A percentile compares a stretch with the other conserved stretches of the same genome.
phyloP scores from a whole-genome alignment of 2,329 filamentous ascomycete species.

The Diaporthe citri region DNA sequence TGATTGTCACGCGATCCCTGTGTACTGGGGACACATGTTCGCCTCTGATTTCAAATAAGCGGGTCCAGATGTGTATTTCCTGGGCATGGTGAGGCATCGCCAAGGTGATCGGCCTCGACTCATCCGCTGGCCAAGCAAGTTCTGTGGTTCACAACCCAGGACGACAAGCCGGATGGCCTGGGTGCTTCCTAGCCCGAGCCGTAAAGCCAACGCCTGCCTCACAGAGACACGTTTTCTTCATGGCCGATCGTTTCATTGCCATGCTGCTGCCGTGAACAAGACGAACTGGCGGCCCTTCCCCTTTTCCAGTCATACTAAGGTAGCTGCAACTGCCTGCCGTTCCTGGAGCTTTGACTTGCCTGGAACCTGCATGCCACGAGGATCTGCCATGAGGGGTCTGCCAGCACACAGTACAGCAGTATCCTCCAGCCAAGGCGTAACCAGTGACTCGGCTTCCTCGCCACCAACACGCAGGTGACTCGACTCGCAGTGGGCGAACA shows the following conservation, averaged over 20 bases:
- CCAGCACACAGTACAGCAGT: neutral
- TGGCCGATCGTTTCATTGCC: conserved; percentile 12
- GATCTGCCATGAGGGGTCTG: neutral
- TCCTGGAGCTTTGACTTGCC: neutral
- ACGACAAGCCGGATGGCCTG: conserved; percentile 23
- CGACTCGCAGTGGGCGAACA: neutral
- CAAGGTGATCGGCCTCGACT: conserved; percentile 31
- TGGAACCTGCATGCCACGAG: neutral
- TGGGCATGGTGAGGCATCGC: conserved; percentile 27
- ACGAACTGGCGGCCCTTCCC: conserved; percentile 17
- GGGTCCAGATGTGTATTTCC: neutral
- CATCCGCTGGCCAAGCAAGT: conserved; percentile 23
- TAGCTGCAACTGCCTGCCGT: neutral
- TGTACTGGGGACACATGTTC: too few relatives aligned
- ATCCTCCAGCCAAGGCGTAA: neutral
- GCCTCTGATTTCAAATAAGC: conserved; percentile 22
- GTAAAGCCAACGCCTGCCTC: neutral
- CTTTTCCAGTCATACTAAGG: neutral
- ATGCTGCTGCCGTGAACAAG: neutral
- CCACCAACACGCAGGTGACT: neutral
- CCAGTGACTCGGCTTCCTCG: neutral
- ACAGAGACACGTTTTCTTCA: neutral
- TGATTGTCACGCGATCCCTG: neutral
- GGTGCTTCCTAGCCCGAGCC: conserved; percentile 15
- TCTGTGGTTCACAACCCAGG: conserved; percentile 21